Conservation (phyloP, 2,329 filamentous ascomycete species). For the Verticillium alfalfae region DNA sequence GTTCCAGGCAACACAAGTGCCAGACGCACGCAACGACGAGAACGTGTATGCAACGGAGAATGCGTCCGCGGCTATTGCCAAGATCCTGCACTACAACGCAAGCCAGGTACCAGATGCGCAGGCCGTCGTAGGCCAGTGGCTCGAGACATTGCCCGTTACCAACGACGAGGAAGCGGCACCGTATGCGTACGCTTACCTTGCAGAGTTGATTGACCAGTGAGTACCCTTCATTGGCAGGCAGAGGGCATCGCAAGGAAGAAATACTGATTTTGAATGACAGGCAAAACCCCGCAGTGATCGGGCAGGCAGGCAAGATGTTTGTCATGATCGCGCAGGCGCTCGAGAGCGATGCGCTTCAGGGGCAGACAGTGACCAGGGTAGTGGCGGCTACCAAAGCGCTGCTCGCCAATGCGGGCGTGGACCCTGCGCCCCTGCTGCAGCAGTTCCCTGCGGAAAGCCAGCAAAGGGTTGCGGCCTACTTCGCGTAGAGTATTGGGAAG, state of each 20-base stretch:
- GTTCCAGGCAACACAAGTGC: constrained; percentile 77
- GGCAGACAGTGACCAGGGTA: constrained; percentile 72
- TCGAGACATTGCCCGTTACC: constrained; percentile 82
- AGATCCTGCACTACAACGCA: constrained; percentile 88
- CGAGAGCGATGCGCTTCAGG: constrained; percentile 84
- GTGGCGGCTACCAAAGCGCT: constrained; percentile 74
- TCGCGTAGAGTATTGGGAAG: constrained; percentile 45
- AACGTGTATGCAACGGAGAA: constrained; percentile 98
- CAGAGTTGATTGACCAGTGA: constrained; percentile 90
- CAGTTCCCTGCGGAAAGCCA: constrained; percentile 77
- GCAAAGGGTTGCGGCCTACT: constrained; percentile 71
- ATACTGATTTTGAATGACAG: constrained; percentile 36
- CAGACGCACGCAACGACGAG: constrained; percentile 81
- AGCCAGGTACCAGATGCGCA: constrained; percentile 71
- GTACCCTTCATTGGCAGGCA: constrained; percentile 29
- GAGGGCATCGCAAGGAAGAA: not conserved
- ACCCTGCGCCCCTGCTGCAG: constrained; percentile 69
- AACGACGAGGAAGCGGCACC: constrained; percentile 98
- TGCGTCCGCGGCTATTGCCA: constrained; percentile 91
- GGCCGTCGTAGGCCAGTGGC: constrained; percentile 75
- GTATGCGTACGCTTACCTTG: constrained; percentile 89
- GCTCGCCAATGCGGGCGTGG: constrained; percentile 66
- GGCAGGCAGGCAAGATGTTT: constrained; percentile 77
- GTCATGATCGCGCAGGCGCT: constrained; percentile 81
- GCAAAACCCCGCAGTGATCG: constrained; percentile 76